Percentiles rank a stretch among this genome's conserved stretches.
phyloP scores from a whole-genome alignment of 129 eudicot species.

The Chrysanthemum seticuspe region DNA sequence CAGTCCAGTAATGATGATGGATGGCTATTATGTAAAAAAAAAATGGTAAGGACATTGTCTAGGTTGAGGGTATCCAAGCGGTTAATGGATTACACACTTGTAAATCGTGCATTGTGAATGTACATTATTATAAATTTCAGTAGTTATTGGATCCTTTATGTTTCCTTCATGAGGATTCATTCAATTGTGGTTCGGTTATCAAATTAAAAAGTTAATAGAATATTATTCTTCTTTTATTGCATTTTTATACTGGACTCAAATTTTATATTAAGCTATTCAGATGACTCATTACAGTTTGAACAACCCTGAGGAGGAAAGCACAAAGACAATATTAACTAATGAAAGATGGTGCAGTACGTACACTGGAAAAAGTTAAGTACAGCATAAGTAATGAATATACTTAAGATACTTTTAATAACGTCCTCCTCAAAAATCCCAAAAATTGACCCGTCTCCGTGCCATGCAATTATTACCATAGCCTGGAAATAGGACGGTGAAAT shows the following conservation, averaged over 20 bases:
- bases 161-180: neutral
- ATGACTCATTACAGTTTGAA: neutral
- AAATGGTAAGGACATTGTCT: neutral
- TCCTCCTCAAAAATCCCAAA: slow-evolving; percentile 49
- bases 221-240: neutral
- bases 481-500: slow-evolving; percentile 29
- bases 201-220: neutral
- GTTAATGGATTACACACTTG: slow-evolving; percentile 3
- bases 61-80: slow-evolving; percentile 4
- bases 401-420: slow-evolving; percentile 63
- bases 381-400: slow-evolving; percentile 92
- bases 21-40: neutral
- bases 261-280: slow-evolving; percentile 7
- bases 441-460: slow-evolving; percentile 70
- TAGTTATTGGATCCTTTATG: slow-evolving; percentile 9
- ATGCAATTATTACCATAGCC: slow-evolving; percentile 97
- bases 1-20: neutral
- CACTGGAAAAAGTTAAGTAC: slow-evolving; percentile 82
- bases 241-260: neutral
- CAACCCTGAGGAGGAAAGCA: neutral
- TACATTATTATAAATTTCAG: neutral
- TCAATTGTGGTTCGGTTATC: slow-evolving; percentile 2
- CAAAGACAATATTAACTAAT: neutral
- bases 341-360: slow-evolving; percentile 26
- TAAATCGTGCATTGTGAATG: neutral